These are phyloP conservation scores for Pachyrhizus erosus DNA, from an alignment of 306 rosid species.

Conservation along the genomic window DNA sequence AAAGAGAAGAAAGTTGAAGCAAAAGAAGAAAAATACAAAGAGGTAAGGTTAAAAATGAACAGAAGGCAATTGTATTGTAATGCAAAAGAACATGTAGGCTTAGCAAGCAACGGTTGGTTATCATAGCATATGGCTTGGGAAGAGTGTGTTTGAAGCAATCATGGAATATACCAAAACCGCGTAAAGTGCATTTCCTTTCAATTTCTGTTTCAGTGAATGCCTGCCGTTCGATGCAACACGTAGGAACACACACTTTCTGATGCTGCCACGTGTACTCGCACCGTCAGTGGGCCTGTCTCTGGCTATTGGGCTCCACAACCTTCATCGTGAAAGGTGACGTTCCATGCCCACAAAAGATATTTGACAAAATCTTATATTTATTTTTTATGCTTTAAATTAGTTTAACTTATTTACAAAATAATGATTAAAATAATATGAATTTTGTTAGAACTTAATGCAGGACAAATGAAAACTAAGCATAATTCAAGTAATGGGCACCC, in stretches of 20 bases:
- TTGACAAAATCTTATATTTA: not conserved
- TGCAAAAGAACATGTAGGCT: not conserved
- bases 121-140: not conserved
- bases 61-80: not conserved
- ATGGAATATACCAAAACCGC: slow-evolving; percentile 76
- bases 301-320: slow-evolving; percentile 39
- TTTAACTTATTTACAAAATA: not conserved
- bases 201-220: slow-evolving; percentile 19
- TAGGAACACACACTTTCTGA: not conserved
- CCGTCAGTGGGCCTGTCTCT: not conserved
- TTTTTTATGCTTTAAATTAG: not conserved
- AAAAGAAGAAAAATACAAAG: slow-evolving; percentile 19
- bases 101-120: too few species aligned
- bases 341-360: slow-evolving; percentile 12
- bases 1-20: not conserved
- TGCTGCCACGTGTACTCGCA: slow-evolving; percentile 40
- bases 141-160: slow-evolving; percentile 57
- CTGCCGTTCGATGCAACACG: slow-evolving; percentile 56
- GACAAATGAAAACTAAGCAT: not conserved
- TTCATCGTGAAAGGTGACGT: not conserved
- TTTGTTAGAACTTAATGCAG: not conserved
- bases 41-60: not conserved
- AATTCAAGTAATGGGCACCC: too few species aligned
- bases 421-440: not conserved
- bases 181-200: slow-evolving; percentile 70